These are phyloP conservation scores for Fagopyrum homotropicum DNA, from an alignment of 148 eudicot species.

Conservation along the genomic window DNA sequence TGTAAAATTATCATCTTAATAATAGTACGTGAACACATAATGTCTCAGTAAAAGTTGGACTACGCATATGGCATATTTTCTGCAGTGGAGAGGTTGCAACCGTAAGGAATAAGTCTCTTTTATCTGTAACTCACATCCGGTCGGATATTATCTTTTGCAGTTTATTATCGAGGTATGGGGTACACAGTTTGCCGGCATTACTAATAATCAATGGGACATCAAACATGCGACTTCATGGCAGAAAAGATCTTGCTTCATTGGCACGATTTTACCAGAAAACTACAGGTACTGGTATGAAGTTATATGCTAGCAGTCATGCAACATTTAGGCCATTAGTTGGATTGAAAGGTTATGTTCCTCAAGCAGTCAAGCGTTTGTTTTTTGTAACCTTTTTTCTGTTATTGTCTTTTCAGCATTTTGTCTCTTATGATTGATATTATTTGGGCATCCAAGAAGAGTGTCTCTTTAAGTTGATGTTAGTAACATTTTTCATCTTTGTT, in stretches of 20 bases:
- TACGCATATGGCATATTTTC: not conserved
- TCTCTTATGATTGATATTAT: too few relatives aligned
- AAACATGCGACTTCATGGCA: constrained; percentile 29
- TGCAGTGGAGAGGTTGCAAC: not conserved
- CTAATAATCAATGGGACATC: constrained; percentile 34
- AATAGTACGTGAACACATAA: not conserved
- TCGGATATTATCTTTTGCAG: constrained; percentile 24
- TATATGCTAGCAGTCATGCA: not conserved
- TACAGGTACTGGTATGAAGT: constrained; percentile 37
- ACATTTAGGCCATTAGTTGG: not conserved
- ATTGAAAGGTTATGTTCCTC: not conserved
- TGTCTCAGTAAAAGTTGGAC: not conserved
- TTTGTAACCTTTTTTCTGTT: not conserved
- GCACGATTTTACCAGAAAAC: constrained; percentile 37
- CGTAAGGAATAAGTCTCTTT: not conserved
- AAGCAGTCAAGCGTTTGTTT: not conserved
- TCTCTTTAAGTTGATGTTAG: not conserved
- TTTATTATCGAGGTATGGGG: constrained; percentile 50
- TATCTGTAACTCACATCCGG: constrained; percentile 6
- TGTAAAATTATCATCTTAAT: not conserved
- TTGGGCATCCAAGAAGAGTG: not conserved
- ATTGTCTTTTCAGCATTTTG: not conserved
- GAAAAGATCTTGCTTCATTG: constrained; percentile 40
- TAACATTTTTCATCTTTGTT: not conserved
- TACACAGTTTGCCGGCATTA: constrained; percentile 49